phyloP scores from a whole-genome alignment of 2,329 filamentous ascomycete genomes.

The Apiospora phragmitis region DNA sequence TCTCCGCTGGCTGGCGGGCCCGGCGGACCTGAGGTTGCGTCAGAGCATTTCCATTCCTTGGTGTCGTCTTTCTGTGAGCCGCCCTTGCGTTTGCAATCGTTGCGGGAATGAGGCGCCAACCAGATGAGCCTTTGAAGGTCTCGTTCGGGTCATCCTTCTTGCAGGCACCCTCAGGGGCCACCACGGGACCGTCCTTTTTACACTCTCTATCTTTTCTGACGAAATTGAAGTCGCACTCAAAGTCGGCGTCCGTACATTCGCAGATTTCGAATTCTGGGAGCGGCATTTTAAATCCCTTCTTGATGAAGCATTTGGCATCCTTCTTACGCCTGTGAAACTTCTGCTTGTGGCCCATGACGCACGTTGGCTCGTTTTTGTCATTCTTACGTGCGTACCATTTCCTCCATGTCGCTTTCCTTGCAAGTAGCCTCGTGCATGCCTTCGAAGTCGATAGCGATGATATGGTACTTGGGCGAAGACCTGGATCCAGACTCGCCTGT shows the following conservation, averaged over 20 bases:
- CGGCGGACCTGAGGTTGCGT: constrained; percentile 53
- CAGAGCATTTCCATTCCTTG: constrained; percentile 73
- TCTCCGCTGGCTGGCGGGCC: constrained; percentile 64
- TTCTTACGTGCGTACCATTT: constrained; percentile 83
- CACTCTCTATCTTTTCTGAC: constrained; percentile 70
- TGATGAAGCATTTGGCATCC: constrained; percentile 85
- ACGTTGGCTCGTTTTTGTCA: constrained; percentile 77
- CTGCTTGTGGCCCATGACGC: constrained; percentile 95
- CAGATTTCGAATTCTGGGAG: constrained; percentile 70
- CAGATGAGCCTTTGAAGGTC: constrained; percentile 82
- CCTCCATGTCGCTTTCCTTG: constrained; percentile 75
- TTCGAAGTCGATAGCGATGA: constrained; percentile 81
- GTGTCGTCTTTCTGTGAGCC: constrained; percentile 67
- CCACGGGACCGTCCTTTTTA: constrained; percentile 60
- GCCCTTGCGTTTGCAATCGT: constrained; percentile 64
- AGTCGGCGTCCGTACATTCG: constrained; percentile 80
- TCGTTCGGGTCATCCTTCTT: constrained; percentile 62
- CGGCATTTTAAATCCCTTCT: constrained; percentile 80
- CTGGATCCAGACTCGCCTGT: constrained; percentile 60
- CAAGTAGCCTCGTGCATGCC: constrained; percentile 81
- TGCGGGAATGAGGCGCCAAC: constrained; percentile 88
- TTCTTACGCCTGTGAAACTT: constrained; percentile 84
- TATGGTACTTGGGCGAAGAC: constrained; percentile 54
- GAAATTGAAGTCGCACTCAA: constrained; percentile 97
- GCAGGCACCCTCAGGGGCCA: constrained; percentile 72